phyloP scores from a whole-genome alignment of 345 rosid genomes.

The Ceriops zippeliana region DNA sequence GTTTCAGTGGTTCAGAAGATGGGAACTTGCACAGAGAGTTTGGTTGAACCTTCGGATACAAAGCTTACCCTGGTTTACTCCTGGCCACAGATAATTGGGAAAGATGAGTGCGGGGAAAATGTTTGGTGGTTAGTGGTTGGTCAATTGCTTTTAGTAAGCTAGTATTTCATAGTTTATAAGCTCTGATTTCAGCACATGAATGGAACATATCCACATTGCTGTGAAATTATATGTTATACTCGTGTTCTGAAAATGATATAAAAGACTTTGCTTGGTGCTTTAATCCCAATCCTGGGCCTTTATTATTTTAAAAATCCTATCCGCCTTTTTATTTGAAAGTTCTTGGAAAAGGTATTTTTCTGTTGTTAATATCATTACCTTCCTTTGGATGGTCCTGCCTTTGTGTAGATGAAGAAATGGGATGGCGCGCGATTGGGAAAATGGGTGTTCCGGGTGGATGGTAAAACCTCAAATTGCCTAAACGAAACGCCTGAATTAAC shows the following conservation, averaged over 20 bases:
- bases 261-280: slow-evolving; percentile 21
- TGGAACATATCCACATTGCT: slow-evolving; percentile 26
- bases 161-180: slow-evolving; percentile 21
- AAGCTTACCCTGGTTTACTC: slow-evolving; percentile 18
- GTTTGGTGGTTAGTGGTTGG: slow-evolving; percentile 22
- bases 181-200: slow-evolving; percentile 36
- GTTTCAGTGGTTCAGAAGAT: slow-evolving; percentile 11
- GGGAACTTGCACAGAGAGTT: slow-evolving; percentile 16
- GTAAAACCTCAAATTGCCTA: no score
- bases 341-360: no score
- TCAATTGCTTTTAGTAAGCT: slow-evolving; percentile 22
- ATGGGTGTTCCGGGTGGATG: no score
- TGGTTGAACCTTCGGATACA: slow-evolving; percentile 21
- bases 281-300: not conserved
- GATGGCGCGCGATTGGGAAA: no score
- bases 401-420: no score
- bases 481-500: slow-evolving; percentile 1
- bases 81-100: slow-evolving; percentile 26
- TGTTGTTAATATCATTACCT: no score
- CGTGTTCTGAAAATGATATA: slow-evolving; percentile 23
- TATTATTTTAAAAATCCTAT: no score
- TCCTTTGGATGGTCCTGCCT: no score
- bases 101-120: slow-evolving; percentile 18
- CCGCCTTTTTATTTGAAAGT: no score
- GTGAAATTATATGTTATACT: slow-evolving; percentile 36